Conservation (phyloP, 306 rosid species). For the Castanea sativa region DNA sequence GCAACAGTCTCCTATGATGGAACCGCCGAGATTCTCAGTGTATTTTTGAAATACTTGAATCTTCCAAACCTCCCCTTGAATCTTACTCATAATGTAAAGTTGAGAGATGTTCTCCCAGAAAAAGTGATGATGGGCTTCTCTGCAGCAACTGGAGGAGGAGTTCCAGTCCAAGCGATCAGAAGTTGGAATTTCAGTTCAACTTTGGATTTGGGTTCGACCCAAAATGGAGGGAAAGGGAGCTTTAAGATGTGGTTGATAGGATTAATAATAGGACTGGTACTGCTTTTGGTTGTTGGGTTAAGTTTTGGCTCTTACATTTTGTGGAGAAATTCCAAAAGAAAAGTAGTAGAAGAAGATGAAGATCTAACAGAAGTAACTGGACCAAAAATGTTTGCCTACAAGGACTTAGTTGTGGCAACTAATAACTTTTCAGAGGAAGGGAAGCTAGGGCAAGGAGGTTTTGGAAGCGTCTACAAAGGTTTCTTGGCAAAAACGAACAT, state of each 20-base stretch:
- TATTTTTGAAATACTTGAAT: no score
- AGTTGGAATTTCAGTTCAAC: constrained; percentile 31
- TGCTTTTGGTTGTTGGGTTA: not conserved
- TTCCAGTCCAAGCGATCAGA: constrained; percentile 23
- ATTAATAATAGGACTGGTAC: not conserved
- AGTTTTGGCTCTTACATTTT: not conserved
- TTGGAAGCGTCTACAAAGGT: constrained; percentile 44
- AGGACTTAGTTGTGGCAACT: constrained; percentile 29
- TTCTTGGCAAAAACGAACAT: constrained; percentile 11
- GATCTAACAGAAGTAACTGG: constrained; percentile 29
- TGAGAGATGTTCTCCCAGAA: constrained; percentile 33
- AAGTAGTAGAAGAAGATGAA: constrained; percentile 16
- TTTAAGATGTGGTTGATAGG: not conserved
- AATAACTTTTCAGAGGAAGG: constrained; percentile 24
- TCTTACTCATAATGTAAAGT: constrained; percentile 21
- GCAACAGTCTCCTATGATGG: not conserved
- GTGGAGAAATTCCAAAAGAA: not conserved
- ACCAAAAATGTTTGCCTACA: constrained; percentile 33
- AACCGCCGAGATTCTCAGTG: not conserved
- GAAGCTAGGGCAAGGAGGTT: constrained; percentile 48
- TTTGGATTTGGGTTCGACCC: no score
- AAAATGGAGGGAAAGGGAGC: no score
- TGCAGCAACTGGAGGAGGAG: constrained; percentile 28
- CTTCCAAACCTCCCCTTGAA: not conserved
- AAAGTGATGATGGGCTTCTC: constrained; percentile 38